Percentiles rank a stretch among this genome's conserved stretches.
Conservation (phyloP, 2,329 filamentous ascomycete species). For the Monosporascus cannonballus region DNA sequence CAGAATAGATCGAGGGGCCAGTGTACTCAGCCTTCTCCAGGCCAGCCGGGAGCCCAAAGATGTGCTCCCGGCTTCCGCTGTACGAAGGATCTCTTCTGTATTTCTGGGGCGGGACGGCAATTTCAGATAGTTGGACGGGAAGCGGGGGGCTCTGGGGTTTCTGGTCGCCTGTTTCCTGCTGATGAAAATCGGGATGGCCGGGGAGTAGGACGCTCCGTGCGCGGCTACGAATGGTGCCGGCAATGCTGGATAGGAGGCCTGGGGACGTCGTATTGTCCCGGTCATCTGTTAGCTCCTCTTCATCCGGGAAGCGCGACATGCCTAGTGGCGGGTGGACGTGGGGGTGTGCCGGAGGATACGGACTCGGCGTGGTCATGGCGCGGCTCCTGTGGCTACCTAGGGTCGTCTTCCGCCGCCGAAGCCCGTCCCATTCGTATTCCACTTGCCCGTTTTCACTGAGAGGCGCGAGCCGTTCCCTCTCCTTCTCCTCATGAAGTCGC, state of each 20-base stretch:
- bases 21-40: constrained; percentile 42
- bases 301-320: constrained; percentile 76
- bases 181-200: constrained; percentile 33
- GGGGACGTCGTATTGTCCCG: constrained; percentile 41
- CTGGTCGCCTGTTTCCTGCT: constrained; percentile 28
- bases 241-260: constrained; percentile 47
- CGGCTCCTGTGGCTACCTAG: constrained; percentile 33
- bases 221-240: constrained; percentile 48
- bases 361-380: constrained; percentile 27
- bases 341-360: constrained; percentile 48
- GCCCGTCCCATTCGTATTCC: constrained; percentile 80
- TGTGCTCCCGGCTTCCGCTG: constrained; percentile 35
- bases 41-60: constrained; percentile 42
- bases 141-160: constrained; percentile 50
- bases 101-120: constrained; percentile 44
- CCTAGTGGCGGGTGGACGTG: constrained; percentile 80
- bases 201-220: constrained; percentile 35
- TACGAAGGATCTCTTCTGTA: constrained; percentile 32
- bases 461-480: constrained; percentile 62
- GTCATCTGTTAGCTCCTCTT: constrained; percentile 53
- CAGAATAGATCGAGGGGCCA: constrained; percentile 40
- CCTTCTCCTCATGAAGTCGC: constrained; percentile 72
- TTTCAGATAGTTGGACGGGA: constrained; percentile 58
- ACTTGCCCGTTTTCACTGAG: constrained; percentile 70
- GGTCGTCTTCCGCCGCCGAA: constrained; percentile 65